Evolutionary conservation across 805 yeast genomes (phyloP).

Genomic region (Yarrowia sp.): DNA sequence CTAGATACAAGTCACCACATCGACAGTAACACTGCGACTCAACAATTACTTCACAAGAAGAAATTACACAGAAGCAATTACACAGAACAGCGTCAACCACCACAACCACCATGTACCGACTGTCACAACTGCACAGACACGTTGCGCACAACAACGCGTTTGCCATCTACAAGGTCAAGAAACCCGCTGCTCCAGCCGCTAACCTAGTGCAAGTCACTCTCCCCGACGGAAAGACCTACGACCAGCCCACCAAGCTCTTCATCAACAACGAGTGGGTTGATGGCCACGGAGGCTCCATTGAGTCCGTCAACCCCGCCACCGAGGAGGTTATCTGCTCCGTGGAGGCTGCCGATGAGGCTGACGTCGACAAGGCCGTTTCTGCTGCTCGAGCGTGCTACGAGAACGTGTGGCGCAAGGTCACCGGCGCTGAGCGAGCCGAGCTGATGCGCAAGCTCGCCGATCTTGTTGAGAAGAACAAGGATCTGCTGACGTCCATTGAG

Average conservation of each 20-base stretch:
- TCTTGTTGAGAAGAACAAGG: slow-evolving; percentile 67
- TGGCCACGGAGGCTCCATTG: slow-evolving; percentile 58
- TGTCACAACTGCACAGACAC: slow-evolving; percentile 1
- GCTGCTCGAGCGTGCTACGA: slow-evolving; percentile 81
- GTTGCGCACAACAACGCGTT: neutral
- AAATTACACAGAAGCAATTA: too few species aligned
- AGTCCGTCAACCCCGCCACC: slow-evolving; percentile 65
- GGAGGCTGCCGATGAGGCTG: slow-evolving; percentile 74
- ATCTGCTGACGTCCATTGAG: slow-evolving; percentile 74
- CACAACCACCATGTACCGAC: neutral
- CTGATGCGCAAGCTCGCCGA: slow-evolving; percentile 73
- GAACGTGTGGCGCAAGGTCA: slow-evolving; percentile 62
- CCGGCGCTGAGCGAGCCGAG: slow-evolving; percentile 65
- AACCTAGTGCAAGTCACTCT: slow-evolving; percentile 32
- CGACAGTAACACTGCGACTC: too few species aligned
- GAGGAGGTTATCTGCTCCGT: slow-evolving; percentile 67
- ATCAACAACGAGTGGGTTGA: slow-evolving; percentile 74
- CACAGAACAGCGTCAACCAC: too few species aligned
- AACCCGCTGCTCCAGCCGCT: neutral
- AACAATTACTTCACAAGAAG: too few species aligned
- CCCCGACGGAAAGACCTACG: slow-evolving; percentile 72
- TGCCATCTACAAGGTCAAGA: slow-evolving; percentile 22
- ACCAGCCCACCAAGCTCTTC: slow-evolving; percentile 80
- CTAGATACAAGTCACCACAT: too few species aligned
- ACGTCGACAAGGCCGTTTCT: slow-evolving; percentile 78